phyloP scores from a whole-genome alignment of 129 eudicot genomes.

The Calendula officinalis region DNA sequence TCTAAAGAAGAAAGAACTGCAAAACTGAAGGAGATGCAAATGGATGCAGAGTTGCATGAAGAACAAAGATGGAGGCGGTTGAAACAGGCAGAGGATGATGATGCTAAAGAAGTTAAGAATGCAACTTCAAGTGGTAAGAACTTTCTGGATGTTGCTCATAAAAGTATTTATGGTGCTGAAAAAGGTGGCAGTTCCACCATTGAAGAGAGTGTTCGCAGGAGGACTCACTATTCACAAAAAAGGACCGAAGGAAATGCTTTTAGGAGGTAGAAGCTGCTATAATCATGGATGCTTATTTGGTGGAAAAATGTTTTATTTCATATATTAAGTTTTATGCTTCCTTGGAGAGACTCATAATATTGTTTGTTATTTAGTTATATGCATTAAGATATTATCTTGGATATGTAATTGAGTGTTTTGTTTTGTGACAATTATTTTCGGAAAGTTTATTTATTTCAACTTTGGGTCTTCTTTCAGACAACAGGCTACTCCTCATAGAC shows the following conservation, averaged over 20 bases:
- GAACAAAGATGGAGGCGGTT: constrained; percentile 93
- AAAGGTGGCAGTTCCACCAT: constrained; percentile 92
- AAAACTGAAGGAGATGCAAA: constrained; percentile 77
- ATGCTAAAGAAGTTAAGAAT: constrained; percentile 60
- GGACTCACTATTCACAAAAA: constrained; percentile 73
- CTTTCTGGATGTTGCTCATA: constrained; percentile 75
- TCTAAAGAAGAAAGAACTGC: constrained; percentile 89
- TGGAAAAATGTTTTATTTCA: neutral
- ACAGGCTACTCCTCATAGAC: too few species aligned
- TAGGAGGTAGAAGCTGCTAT: constrained; percentile 37
- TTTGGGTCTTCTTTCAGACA: too few species aligned
- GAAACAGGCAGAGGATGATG: constrained; percentile 74
- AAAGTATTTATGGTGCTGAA: constrained; percentile 78
- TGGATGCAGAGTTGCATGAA: constrained; percentile 90
- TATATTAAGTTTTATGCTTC: neutral
- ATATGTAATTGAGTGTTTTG: too few species aligned
- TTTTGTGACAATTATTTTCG: too few species aligned
- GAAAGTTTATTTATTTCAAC: too few species aligned
- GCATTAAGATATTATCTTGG: too few species aligned
- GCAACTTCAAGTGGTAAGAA: constrained; percentile 50
- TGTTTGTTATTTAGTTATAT: too few species aligned
- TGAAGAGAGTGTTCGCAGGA: constrained; percentile 93
- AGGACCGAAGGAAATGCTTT: constrained; percentile 77
- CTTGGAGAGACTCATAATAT: too few species aligned
- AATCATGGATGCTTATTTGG: neutral